These are phyloP conservation scores for Shiraia bambusicola DNA, from an alignment of 2,329 filamentous ascomycete genomes.

Conservation along the genomic window DNA sequence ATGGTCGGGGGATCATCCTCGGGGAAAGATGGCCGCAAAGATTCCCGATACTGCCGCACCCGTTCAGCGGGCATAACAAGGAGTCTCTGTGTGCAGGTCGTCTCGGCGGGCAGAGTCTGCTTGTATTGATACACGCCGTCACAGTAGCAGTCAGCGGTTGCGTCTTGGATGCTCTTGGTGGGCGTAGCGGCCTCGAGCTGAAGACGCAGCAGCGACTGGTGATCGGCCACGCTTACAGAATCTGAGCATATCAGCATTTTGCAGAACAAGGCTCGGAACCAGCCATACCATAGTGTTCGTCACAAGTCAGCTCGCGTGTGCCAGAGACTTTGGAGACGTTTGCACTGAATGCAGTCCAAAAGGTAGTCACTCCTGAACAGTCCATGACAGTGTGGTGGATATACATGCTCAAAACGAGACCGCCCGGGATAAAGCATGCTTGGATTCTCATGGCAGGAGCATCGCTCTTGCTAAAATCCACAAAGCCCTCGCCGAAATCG, in stretches of 20 bases:
- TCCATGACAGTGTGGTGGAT: constrained; percentile 38
- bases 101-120: constrained; percentile 28
- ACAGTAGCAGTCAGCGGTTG: constrained; percentile 32
- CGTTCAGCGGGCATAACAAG: constrained; percentile 32
- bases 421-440: constrained; percentile 40
- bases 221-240: constrained; percentile 19
- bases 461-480: constrained; percentile 25
- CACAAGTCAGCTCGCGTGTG: constrained; percentile 12
- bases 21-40: constrained; percentile 20
- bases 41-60: constrained; percentile 31
- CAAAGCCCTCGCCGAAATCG: constrained; percentile 30
- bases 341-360: constrained; percentile 28
- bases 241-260: constrained; percentile 18
- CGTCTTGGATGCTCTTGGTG: constrained; percentile 5
- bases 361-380: constrained; percentile 31
- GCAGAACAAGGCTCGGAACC: neutral
- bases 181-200: constrained; percentile 21
- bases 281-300: constrained; percentile 13
- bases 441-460: constrained; percentile 36
- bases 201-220: constrained; percentile 25
- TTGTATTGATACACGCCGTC: constrained; percentile 27
- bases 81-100: constrained; percentile 29
- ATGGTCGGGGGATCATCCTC: constrained; percentile 24
- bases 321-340: constrained; percentile 26
- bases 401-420: constrained; percentile 39